Evolutionary conservation across 768 basidiomycete genomes (phyloP), one percentile per base, ranked within the genome.

Genomic region (Bullera alba): DNA sequence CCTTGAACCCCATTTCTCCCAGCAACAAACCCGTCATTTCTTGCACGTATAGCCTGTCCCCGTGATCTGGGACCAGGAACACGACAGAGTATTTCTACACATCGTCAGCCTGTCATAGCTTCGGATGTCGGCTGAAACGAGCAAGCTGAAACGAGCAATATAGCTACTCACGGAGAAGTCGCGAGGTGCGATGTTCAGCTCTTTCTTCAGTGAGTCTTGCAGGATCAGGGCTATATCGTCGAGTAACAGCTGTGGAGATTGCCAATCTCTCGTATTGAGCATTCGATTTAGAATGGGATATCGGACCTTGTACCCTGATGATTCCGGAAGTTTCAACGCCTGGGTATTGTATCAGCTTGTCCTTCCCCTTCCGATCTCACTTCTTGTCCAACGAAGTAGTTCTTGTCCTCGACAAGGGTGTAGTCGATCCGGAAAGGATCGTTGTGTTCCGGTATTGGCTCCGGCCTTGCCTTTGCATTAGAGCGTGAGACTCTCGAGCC

Each of bases 51-150:
- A 78, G 70, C 46, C 87, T 79, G 49, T 93, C 87, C 63, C 86
- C 89, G 57, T 88, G 83, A 69, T 99, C 95, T 5, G 95, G 92
- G 21, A 97, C 82, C 27, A 97, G 81, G 3, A 99, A 78, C 30
- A 96, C 71, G 12, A 85, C 83, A 2, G 89, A 91, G 71, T 85
- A 86, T 50, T 87, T 81, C 92, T 97, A 57, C 28, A 37, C 16
- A 5, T 5, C 23, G 32, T 44, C 26, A 46, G 43, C 44, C 19
- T 15, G 19, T 7, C 5, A 4, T 34, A 32, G 8, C 8, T 21
- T 7, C 12, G 22, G 32, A n/a, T n/a, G 8, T 21, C 19, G 12
- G 8, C 10, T 14, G 12, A 39, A 39, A 39, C 12, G 8, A n/a
- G n/a, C 10, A 34, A n/a, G 32, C 14, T 41, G 25, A 17, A 4